A percentile compares a stretch with the other conserved stretches of the same genome.
phyloP scores from a whole-genome alignment of 169 alveolate genomes.

The Plasmodium berghei region DNA sequence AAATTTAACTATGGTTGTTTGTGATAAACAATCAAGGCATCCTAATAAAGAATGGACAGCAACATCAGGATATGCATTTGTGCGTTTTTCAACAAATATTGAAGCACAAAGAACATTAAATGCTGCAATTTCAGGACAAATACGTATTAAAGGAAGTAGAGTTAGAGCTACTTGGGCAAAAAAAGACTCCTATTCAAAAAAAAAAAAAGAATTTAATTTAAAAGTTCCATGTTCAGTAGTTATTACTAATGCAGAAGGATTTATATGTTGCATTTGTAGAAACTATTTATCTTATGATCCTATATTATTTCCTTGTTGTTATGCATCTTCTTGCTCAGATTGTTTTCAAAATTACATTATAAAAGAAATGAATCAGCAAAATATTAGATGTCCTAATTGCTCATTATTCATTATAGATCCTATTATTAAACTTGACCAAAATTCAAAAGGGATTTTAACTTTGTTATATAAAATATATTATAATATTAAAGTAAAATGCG shows the following conservation, averaged over 20 bases:
- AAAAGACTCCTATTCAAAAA: conserved; percentile 81
- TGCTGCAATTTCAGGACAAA: conserved; percentile 74
- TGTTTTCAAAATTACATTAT: conserved; percentile 33
- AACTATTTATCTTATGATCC: conserved; percentile 52
- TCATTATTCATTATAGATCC: conserved; percentile 3
- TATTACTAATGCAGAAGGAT: conserved; percentile 39
- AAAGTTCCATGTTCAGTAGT: conserved; percentile 62
- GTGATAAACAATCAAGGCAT: conserved; percentile 81
- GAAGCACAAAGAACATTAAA: conserved; percentile 79
- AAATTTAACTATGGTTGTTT: conserved; percentile 82
- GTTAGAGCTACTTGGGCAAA: conserved; percentile 84
- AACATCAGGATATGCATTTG: conserved; percentile 83
- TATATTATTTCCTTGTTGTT: conserved; percentile 63
- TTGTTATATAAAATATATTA: conserved; percentile 47
- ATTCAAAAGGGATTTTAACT: conserved; percentile 42
- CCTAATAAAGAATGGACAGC: conserved; percentile 86
- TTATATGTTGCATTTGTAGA: conserved; percentile 67
- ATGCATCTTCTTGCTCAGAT: conserved; percentile 54
- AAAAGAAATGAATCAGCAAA: neutral
- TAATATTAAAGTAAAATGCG: conserved; percentile 60
- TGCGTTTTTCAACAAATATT: conserved; percentile 76
- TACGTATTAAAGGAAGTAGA: conserved; percentile 80
- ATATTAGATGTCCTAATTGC: conserved; percentile 45
- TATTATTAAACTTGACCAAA: conserved; percentile 48
- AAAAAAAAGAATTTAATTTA: conserved; percentile 36